Evolutionary conservation across 768 basidiomycete genomes (phyloP).

Genomic region (Dioszegia crocea): DNA sequence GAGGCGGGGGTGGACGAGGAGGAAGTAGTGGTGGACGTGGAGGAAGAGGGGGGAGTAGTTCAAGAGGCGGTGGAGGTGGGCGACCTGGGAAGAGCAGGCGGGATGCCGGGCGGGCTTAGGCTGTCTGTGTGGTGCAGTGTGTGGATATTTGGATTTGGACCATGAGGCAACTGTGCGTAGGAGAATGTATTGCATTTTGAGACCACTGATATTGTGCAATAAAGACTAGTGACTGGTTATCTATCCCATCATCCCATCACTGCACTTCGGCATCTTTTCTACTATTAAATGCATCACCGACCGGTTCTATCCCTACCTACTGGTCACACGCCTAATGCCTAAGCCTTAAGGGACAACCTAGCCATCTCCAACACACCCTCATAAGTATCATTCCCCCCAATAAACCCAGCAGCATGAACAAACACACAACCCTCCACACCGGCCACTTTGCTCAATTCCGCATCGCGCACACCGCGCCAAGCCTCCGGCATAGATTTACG

Average conservation of each 20-base stretch:
- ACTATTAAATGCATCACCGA: too few species aligned
- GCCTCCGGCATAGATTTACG: constrained; percentile 86
- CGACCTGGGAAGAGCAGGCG: constrained; percentile 10
- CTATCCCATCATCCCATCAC: too few species aligned
- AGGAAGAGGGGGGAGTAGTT: constrained; percentile 40
- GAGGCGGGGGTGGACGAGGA: constrained; percentile 50
- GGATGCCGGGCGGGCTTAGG: neutral
- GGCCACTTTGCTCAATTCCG: constrained; percentile 64
- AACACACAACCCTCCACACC: constrained; percentile 84
- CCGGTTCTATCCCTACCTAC: too few species aligned
- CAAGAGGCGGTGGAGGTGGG: constrained; percentile 42
- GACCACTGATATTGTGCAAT: too few species aligned
- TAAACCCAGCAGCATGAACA: constrained; percentile 93
- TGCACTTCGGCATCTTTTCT: too few species aligned
- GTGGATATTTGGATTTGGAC: too few species aligned
- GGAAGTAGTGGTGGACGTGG: constrained; percentile 50
- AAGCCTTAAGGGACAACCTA: constrained; percentile 47
- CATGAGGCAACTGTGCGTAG: too few species aligned
- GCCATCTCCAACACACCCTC: constrained; percentile 82
- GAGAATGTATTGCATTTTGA: too few species aligned
- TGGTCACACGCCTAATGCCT: neutral
- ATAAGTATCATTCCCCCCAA: constrained; percentile 80
- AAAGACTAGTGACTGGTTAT: too few species aligned
- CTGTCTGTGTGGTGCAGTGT: too few species aligned
- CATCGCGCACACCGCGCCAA: constrained; percentile 90